These are phyloP conservation scores for Solanum neorickii DNA, from an alignment of 257 asterid genomes.

Conservation along the genomic window DNA sequence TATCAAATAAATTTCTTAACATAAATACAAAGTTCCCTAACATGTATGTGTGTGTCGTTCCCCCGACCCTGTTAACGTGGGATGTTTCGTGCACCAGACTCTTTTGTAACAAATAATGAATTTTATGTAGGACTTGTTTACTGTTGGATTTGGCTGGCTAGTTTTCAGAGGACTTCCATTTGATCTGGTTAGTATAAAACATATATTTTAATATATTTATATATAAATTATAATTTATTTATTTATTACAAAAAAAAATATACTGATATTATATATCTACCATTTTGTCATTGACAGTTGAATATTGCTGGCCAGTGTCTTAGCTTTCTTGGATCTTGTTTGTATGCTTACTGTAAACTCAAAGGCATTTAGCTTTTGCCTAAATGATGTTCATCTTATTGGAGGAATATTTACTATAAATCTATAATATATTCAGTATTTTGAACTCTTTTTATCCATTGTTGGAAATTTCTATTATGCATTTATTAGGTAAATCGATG, in stretches of 20 bases:
- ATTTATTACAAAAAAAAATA: not conserved
- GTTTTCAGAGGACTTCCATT: conserved; percentile 12
- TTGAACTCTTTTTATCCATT: not conserved
- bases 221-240: not conserved
- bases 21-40: not conserved
- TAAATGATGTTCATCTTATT: not conserved
- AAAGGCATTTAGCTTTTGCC: not conserved
- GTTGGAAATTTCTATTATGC: not conserved
- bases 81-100: not conserved
- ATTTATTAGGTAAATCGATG: not conserved
- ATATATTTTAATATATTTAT: not conserved
- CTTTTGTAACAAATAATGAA: not conserved
- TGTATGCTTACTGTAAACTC: conserved; percentile 8
- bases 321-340: conserved; percentile 10
- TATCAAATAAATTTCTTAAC: not conserved
- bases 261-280: not conserved
- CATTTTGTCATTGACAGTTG: conserved; percentile 1
- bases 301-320: conserved; percentile 11
- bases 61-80: not conserved
- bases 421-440: not conserved
- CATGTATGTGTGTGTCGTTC: not conserved
- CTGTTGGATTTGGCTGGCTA: conserved; percentile 13
- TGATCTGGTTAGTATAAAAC: conserved; percentile 5
- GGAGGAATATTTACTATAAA: not conserved
- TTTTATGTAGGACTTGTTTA: conserved; percentile 5